Evolutionary conservation across 106 monocot genomes (phyloP).

Genomic region (Dioscorea alata): DNA sequence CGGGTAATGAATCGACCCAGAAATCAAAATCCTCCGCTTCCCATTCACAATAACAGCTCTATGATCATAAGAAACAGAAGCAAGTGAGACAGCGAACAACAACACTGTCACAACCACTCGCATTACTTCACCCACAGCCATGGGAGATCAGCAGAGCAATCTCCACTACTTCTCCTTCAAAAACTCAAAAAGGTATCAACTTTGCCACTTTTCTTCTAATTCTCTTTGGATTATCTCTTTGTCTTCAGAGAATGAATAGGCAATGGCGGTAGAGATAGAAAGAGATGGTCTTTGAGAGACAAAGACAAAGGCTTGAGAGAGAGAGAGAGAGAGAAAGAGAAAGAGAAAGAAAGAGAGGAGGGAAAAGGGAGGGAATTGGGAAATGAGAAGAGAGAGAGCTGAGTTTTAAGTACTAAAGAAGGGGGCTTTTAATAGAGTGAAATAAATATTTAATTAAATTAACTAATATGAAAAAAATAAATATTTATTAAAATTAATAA

Average conservation of each 20-base stretch:
- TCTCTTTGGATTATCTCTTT: neutral
- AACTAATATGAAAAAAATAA: no score
- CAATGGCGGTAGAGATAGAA: neutral
- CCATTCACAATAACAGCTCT: slow-evolving; percentile 4
- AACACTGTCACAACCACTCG: neutral
- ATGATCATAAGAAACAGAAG: slow-evolving; percentile 9
- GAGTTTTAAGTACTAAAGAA: neutral
- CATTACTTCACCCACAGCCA: no score
- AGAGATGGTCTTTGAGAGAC: neutral
- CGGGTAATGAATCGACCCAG: slow-evolving; percentile 12
- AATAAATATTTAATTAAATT: no score
- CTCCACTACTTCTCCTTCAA: neutral
- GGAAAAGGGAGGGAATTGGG: neutral
- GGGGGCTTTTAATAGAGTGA: neutral
- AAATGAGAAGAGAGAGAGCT: neutral
- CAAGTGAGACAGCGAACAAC: neutral
- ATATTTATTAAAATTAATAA: neutral
- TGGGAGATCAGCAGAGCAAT: neutral
- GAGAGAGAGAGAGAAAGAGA: neutral
- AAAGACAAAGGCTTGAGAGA: neutral
- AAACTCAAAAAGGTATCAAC: no score
- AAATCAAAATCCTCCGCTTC: slow-evolving; percentile 8
- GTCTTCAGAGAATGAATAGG: no score
- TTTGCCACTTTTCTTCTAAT: neutral
- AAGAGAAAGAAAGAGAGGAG: neutral